phyloP scores from a whole-genome alignment of 139 green algal genomes.

The Picochlorum sp. region DNA sequence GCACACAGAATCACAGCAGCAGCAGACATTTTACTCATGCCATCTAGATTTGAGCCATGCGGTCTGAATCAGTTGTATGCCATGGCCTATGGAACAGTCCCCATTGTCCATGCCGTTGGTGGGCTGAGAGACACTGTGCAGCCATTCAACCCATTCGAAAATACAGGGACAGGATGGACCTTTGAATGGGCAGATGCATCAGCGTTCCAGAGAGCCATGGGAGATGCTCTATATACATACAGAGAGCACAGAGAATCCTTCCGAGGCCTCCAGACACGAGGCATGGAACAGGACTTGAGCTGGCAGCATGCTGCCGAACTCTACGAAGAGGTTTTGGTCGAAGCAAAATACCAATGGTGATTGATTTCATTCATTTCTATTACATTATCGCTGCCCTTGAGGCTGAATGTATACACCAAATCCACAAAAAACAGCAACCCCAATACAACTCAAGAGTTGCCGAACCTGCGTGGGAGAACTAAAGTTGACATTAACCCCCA shows the following conservation, averaged over 20 bases:
- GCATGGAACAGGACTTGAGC: constrained; percentile 72
- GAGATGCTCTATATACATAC: constrained; percentile 71
- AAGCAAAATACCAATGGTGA: constrained; percentile 83
- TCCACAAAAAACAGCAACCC: constrained; percentile 1
- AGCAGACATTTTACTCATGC: constrained; percentile 71
- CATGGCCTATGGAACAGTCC: constrained; percentile 94
- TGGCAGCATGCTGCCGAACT: constrained; percentile 80
- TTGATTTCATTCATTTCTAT: neutral
- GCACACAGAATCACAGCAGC: constrained; percentile 86
- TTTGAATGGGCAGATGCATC: constrained; percentile 60
- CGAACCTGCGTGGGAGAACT: neutral
- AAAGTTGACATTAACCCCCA: neutral
- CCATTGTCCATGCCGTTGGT: constrained; percentile 70
- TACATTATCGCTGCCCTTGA: neutral
- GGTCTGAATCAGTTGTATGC: constrained; percentile 85
- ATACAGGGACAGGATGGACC: constrained; percentile 72
- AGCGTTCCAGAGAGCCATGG: constrained; percentile 51
- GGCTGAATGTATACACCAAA: constrained; percentile 9
- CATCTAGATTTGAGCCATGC: constrained; percentile 57
- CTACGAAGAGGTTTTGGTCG: constrained; percentile 91
- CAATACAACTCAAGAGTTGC: constrained; percentile 3
- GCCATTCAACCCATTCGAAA: constrained; percentile 69
- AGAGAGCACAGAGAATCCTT: constrained; percentile 59
- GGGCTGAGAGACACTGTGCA: constrained; percentile 78
- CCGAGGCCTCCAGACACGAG: constrained; percentile 37